Evolutionary conservation across 2,329 filamentous ascomycete species (phyloP).

Genomic region (Fusarium sublunatum): DNA sequence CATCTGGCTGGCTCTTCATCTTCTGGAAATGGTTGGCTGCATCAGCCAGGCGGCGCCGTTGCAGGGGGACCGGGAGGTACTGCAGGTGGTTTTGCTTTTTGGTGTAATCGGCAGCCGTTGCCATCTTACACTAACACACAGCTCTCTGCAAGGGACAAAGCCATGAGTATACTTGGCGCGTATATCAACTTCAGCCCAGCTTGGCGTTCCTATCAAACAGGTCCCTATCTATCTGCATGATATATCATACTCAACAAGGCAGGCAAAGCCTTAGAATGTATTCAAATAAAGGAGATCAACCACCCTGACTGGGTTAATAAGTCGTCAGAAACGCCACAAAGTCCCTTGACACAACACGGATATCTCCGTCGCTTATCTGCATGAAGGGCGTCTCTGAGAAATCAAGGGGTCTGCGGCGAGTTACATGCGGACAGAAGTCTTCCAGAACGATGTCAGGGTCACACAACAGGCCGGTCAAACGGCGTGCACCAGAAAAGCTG

Average conservation of each 20-base stretch:
- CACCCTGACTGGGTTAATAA: slow-evolving; percentile 13
- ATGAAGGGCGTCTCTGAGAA: slow-evolving; percentile 25
- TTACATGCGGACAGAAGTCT: slow-evolving; percentile 35
- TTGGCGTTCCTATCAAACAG: too few relatives aligned
- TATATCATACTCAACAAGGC: slow-evolving; percentile 19
- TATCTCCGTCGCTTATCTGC: slow-evolving; percentile 48
- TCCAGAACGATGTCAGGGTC: slow-evolving; percentile 38
- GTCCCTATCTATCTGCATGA: not conserved
- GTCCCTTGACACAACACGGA: slow-evolving; percentile 32
- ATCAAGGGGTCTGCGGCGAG: slow-evolving; percentile 25
- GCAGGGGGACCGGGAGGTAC: slow-evolving; percentile 18
- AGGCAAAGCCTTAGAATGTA: slow-evolving; percentile 15
- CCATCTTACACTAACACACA: slow-evolving; percentile 2
- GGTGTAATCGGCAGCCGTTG: slow-evolving; percentile 22
- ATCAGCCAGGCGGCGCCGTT: slow-evolving; percentile 36
- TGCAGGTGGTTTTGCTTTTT: slow-evolving; percentile 29
- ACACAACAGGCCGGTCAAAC: slow-evolving; percentile 19
- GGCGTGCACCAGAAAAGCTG: not conserved
- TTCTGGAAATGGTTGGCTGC: slow-evolving; percentile 38
- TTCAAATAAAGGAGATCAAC: slow-evolving; percentile 19
- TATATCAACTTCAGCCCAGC: not conserved
- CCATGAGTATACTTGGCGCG: slow-evolving; percentile 3
- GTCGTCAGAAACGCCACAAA: slow-evolving; percentile 28
- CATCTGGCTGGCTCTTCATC: slow-evolving; percentile 12
- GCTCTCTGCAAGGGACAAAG: slow-evolving; percentile 3